These are phyloP conservation scores for Starmera dryadoides DNA, from an alignment of 805 yeast species.

Conservation along the genomic window DNA sequence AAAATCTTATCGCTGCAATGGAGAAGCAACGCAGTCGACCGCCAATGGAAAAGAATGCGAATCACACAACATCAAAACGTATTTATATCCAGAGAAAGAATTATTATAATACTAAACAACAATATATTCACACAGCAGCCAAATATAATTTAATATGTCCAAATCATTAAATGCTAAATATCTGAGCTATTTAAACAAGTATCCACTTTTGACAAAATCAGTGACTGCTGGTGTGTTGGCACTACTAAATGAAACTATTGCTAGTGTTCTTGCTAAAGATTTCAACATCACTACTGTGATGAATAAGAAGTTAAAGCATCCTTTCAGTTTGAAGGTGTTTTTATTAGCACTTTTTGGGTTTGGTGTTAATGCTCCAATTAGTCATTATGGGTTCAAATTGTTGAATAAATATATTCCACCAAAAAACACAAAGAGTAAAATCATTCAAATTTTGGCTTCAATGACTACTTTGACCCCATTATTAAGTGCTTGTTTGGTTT, in stretches of 20 bases:
- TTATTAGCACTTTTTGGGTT: constrained; percentile 52
- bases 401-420: constrained; percentile 40
- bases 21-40: too few species aligned
- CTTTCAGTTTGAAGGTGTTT: constrained; percentile 31
- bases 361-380: constrained; percentile 46
- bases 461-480: constrained; percentile 51
- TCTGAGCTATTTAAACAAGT: constrained; percentile 29
- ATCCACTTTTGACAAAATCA: constrained; percentile 55
- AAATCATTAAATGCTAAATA: constrained; percentile 21
- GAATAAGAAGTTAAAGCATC: constrained; percentile 15
- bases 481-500: constrained; percentile 38
- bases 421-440: constrained; percentile 28
- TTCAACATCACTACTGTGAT: constrained; percentile 17
- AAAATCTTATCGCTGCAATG: too few species aligned
- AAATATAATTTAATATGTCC: too few species aligned
- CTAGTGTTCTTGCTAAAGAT: constrained; percentile 44
- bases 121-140: too few species aligned
- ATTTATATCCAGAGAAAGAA: too few species aligned
- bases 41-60: too few species aligned
- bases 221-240: constrained; percentile 49
- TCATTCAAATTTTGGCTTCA: constrained; percentile 44
- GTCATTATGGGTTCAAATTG: constrained; percentile 44
- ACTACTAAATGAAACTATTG: constrained; percentile 50
- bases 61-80: too few species aligned
- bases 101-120: too few species aligned